A percentile compares a stretch with the other conserved stretches of the same genome.
These are phyloP conservation scores for Paecilomyces sp. DNA, from an alignment of 2,329 filamentous ascomycete genomes.

Conservation along the genomic window DNA sequence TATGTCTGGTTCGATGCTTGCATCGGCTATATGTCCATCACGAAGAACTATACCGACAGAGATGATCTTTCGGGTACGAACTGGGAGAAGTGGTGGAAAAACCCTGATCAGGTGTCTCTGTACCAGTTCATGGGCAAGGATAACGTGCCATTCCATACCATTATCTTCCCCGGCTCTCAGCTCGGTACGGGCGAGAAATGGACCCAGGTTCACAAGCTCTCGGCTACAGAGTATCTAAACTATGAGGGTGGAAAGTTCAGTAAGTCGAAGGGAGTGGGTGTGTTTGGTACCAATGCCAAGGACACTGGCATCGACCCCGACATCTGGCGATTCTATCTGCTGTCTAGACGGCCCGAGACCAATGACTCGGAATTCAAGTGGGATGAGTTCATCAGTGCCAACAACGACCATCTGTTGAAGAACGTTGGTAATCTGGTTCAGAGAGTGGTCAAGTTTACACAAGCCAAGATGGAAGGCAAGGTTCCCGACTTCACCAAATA, in stretches of 20 bases:
- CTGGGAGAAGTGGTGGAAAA: conserved; percentile 93
- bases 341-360: conserved; percentile 77
- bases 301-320: conserved; percentile 77
- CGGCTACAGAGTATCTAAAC: conserved; percentile 83
- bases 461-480: conserved; percentile 22
- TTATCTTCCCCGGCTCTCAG: conserved; percentile 85
- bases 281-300: conserved; percentile 84
- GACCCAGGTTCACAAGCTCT: conserved; percentile 84
- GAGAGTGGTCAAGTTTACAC: conserved; percentile 66
- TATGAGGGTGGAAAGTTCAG: conserved; percentile 89
- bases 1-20: conserved; percentile 93
- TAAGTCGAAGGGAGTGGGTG: conserved; percentile 81
- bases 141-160: conserved; percentile 79
- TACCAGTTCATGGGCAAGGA: conserved; percentile 97
- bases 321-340: conserved; percentile 90
- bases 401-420: conserved; percentile 81
- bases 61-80: conserved; percentile 32
- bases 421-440: conserved; percentile 69
- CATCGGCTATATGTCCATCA: conserved; percentile 94
- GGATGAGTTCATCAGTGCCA: conserved; percentile 71
- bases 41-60: conserved; percentile 70
- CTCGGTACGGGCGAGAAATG: conserved; percentile 77
- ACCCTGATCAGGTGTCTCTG: conserved; percentile 77
- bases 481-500: conserved; percentile 32
- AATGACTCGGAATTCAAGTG: conserved; percentile 87